Percentiles rank a stretch among this genome's conserved stretches.
phyloP scores from a whole-genome alignment of 164 flowering plant species.

The grape (Vitis vinifera) region DNA sequence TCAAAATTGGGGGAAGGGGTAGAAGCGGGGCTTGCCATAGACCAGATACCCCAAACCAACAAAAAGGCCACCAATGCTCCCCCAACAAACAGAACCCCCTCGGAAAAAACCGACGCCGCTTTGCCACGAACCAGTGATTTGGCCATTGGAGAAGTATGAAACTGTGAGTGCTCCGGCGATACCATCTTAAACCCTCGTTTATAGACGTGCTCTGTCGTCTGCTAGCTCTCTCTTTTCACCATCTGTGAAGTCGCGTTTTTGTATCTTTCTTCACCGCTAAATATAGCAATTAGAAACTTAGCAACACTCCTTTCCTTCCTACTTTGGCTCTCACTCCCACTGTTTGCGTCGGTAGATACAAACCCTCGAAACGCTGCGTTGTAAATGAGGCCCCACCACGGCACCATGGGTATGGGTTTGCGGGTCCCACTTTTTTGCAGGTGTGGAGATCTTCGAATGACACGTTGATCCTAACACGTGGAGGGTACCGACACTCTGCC shows the following conservation, averaged over 20 bases:
- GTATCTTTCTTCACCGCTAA: too few species aligned
- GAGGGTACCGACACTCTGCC: background rate
- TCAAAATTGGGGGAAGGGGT: conserved; percentile 11
- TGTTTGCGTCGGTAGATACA: too few species aligned
- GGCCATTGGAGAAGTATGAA: conserved; percentile 34
- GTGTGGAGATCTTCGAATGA: background rate
- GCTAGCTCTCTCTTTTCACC: conserved; percentile 1
- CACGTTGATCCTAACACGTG: background rate
- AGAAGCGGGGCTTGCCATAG: conserved; percentile 27
- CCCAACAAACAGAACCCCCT: conserved; percentile 39
- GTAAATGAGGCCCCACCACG: background rate
- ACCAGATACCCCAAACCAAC: conserved; percentile 52
- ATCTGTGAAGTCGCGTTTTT: background rate
- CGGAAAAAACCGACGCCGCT: conserved; percentile 29
- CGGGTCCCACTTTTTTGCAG: background rate
- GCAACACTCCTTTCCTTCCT: too few species aligned
- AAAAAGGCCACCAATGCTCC: conserved; percentile 54
- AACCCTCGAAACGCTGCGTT: background rate
- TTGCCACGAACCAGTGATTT: conserved; percentile 28
- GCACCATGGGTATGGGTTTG: background rate
- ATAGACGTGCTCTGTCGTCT: background rate
- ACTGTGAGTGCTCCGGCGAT: conserved; percentile 25
- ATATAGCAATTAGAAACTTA: too few species aligned
- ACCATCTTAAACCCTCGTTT: conserved; percentile 25
- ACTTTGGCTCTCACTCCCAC: too few species aligned